Base-by-base conservation (phyloP, 345 rosid species). In the Fremontodendron californicum region DNA sequence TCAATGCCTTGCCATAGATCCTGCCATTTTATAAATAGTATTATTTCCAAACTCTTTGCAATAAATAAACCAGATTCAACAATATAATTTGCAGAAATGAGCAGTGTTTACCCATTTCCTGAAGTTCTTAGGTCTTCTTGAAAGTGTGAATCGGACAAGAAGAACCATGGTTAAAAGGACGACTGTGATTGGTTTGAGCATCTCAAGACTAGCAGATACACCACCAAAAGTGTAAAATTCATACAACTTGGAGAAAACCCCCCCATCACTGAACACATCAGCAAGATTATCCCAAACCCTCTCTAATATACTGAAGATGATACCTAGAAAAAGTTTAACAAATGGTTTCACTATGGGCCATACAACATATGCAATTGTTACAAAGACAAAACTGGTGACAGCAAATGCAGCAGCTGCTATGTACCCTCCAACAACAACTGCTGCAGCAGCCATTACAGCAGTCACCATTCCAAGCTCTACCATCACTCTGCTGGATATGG, bases 1-100 rank as follows among this genome's bases (percentile, higher is more conserved):
- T 92, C 94, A 86, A 92, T 92, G 66, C 98, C 98, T 88, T 90
- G 96, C 98, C 97, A 94, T 58, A 94, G 82, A 78, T 92, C 98
- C 98, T 94, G 86, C 80, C 84, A 81, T 69, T 66, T 64, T 52
- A 35, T 65, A 80, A 48, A 70, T n/a, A 63, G 27, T 7, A 67
- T 85, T 39, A 71, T 15, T 71, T 51, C 70, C 18, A 77, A 55
- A 61, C n/a, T 63, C 40, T 35, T 63, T 49, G 46, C 42, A 35
- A 46, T 49, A 37, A 51, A 21, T 52, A 29, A 75, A 64, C 12
- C 46, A 48, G 25, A 57, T 60, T 48, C 51, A 74, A 58, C 29
- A 51, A n/a, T 64, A 66, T 63, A 70, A 73, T 65, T 33, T 33
- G 64, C 16, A 76, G 46, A 78, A 19, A 78, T 65, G 12, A 84